Evolutionary conservation across 2,329 filamentous ascomycete genomes (phyloP).

Genomic region (Monilinia fructicola): DNA sequence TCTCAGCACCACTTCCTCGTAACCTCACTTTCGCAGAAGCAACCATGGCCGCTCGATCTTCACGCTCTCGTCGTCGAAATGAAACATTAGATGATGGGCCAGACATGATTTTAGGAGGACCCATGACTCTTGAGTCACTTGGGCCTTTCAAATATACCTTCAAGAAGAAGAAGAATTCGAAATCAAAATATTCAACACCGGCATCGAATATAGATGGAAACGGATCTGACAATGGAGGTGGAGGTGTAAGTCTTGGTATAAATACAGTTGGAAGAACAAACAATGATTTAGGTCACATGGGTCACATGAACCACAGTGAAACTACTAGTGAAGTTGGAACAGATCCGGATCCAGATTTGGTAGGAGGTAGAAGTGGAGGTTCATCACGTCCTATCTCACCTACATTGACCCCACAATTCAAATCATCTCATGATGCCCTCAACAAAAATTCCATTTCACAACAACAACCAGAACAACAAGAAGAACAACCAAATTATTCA

Average conservation of each 20-base stretch:
- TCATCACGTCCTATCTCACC: conserved; percentile 14
- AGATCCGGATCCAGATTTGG: conserved; percentile 22
- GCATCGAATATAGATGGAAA: neutral
- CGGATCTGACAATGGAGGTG: conserved; percentile 1
- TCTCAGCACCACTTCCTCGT: neutral
- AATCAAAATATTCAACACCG: conserved; percentile 12
- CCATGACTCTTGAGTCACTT: conserved; percentile 25
- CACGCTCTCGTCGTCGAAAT: conserved; percentile 19
- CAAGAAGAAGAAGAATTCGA: conserved; percentile 25
- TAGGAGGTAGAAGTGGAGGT: conserved; percentile 15
- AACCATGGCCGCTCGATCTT: conserved; percentile 24
- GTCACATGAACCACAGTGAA: neutral
- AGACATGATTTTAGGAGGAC: conserved; percentile 22
- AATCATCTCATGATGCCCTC: conserved; percentile 1
- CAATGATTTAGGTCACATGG: no score
- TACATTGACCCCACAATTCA: conserved; percentile 7
- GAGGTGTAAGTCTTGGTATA: neutral
- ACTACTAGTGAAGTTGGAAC: conserved; percentile 15
- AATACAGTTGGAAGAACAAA: neutral
- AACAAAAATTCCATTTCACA: neutral
- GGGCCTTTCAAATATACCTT: conserved; percentile 27
- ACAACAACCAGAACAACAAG: neutral
- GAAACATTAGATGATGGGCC: conserved; percentile 8
- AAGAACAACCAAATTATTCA: neutral
- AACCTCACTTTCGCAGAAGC: conserved; percentile 25